Evolutionary conservation across 2,329 filamentous ascomycete species (phyloP).

Genomic region (Emmonsiellopsis sp.): DNA sequence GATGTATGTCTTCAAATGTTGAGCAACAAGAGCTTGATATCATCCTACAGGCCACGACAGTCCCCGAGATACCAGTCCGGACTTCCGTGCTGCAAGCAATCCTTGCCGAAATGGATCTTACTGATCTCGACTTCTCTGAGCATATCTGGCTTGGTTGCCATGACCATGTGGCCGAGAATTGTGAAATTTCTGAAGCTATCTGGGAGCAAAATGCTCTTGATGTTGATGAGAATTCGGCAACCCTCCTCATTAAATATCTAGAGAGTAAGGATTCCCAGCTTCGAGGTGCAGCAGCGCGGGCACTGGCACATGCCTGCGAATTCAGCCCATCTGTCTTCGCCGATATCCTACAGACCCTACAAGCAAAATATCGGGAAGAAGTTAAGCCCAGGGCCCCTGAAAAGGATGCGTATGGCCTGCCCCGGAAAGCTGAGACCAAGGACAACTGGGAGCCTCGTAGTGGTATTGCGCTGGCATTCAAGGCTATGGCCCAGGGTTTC

Average conservation of each 20-base stretch:
- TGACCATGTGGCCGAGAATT: slow-evolving; percentile 82
- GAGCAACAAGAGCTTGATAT: slow-evolving; percentile 60
- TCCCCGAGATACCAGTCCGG: slow-evolving; percentile 69
- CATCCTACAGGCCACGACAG: slow-evolving; percentile 69
- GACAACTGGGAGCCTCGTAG: slow-evolving; percentile 90
- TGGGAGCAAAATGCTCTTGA: slow-evolving; percentile 90
- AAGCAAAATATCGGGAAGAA: slow-evolving; percentile 64
- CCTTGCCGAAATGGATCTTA: slow-evolving; percentile 84
- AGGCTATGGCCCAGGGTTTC: slow-evolving; percentile 65
- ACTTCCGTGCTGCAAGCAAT: slow-evolving; percentile 82
- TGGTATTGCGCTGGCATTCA: slow-evolving; percentile 80
- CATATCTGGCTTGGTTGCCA: slow-evolving; percentile 92
- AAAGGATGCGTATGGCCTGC: slow-evolving; percentile 90
- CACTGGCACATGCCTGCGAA: slow-evolving; percentile 65
- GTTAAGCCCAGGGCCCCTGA: slow-evolving; percentile 75
- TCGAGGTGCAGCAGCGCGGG: slow-evolving; percentile 70
- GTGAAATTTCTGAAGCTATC: slow-evolving; percentile 72
- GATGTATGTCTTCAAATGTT: slow-evolving; percentile 77
- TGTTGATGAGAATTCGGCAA: slow-evolving; percentile 55
- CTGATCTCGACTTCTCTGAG: slow-evolving; percentile 73
- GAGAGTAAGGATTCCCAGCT: slow-evolving; percentile 73
- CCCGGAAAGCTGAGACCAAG: slow-evolving; percentile 73
- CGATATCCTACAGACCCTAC: slow-evolving; percentile 55
- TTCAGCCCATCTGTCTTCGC: slow-evolving; percentile 52
- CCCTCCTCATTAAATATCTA: slow-evolving; percentile 67